Percentiles rank a stretch among this genome's conserved stretches.
phyloP scores from a whole-genome alignment of 2,329 filamentous ascomycete species.

The Hypocrella siamensis region DNA sequence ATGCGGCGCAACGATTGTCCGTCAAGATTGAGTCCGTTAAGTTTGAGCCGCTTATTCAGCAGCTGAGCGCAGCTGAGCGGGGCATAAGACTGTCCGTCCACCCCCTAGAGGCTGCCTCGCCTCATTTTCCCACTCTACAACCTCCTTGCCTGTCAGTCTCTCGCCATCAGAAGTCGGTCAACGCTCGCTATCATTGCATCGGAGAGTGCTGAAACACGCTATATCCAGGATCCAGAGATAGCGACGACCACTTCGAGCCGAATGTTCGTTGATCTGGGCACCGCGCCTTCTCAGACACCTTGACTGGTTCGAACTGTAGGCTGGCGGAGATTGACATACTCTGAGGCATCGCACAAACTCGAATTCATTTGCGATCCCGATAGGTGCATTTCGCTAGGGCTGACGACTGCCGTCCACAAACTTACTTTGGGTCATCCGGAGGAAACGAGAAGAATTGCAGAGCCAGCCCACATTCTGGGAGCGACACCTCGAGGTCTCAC shows the following conservation, averaged over 20 bases:
- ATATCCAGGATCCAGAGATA: conserved; percentile 7
- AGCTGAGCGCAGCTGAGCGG: no score
- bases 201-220: conserved; percentile 5
- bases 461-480: neutral
- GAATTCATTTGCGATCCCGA: neutral
- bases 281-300: conserved; percentile 36
- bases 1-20: no score
- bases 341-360: neutral
- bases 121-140: conserved; percentile 9
- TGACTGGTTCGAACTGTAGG: conserved; percentile 38
- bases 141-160: conserved; percentile 12
- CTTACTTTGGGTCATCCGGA: neutral
- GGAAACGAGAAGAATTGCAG: neutral
- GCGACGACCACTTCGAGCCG: conserved; percentile 17
- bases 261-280: conserved; percentile 21
- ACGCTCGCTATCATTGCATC: conserved; percentile 11
- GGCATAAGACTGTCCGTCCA: no score
- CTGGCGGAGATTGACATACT: conserved; percentile 10
- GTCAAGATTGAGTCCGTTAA: no score
- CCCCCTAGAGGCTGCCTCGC: no score
- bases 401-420: neutral
- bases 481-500: neutral
- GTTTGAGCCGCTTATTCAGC: no score
- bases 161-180: conserved; percentile 19
- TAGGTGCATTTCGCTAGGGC: neutral